These are phyloP conservation scores for Fusarium avenaceum DNA, from an alignment of 2,329 filamentous ascomycete species.

Conservation along the genomic window DNA sequence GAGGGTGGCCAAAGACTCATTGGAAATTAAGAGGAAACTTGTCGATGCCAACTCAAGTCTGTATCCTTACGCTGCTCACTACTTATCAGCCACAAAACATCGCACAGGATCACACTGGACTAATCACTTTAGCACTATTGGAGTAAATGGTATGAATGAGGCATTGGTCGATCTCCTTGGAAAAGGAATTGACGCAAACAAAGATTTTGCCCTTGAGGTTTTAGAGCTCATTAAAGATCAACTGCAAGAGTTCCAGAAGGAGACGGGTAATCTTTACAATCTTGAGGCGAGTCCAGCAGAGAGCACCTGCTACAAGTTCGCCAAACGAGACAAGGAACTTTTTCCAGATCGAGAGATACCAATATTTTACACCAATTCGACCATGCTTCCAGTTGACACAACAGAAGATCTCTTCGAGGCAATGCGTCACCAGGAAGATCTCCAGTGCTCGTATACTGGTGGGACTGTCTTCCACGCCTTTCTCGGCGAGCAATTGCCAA, in stretches of 20 bases:
- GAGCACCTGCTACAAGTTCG: slow-evolving; percentile 47
- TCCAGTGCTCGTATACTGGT: slow-evolving; percentile 45
- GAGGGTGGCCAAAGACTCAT: slow-evolving; percentile 39
- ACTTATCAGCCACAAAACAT: slow-evolving; percentile 36
- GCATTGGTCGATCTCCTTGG: slow-evolving; percentile 28
- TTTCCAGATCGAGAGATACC: slow-evolving; percentile 30
- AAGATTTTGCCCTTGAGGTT: slow-evolving; percentile 29
- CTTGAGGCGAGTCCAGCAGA: slow-evolving; percentile 44
- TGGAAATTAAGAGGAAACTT: slow-evolving; percentile 44
- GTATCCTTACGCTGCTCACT: slow-evolving; percentile 44
- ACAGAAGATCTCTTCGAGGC: slow-evolving; percentile 46
- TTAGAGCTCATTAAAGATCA: slow-evolving; percentile 42
- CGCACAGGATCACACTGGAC: slow-evolving; percentile 46
- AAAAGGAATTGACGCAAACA: not conserved
- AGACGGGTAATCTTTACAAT: slow-evolving; percentile 43
- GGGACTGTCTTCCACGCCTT: slow-evolving; percentile 47
- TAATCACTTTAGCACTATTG: slow-evolving; percentile 47
- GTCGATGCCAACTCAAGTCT: slow-evolving; percentile 32
- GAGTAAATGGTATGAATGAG: slow-evolving; percentile 45
- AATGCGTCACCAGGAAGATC: slow-evolving; percentile 34
- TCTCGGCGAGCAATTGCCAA: slow-evolving; percentile 37
- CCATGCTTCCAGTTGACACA: slow-evolving; percentile 42
- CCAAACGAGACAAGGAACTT: slow-evolving; percentile 35
- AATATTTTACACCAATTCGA: slow-evolving; percentile 44
- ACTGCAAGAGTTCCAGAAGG: slow-evolving; percentile 38